Base-by-base conservation (phyloP, 2,329 filamentous ascomycete genomes). In the Chrysoporthe cubensis region DNA sequence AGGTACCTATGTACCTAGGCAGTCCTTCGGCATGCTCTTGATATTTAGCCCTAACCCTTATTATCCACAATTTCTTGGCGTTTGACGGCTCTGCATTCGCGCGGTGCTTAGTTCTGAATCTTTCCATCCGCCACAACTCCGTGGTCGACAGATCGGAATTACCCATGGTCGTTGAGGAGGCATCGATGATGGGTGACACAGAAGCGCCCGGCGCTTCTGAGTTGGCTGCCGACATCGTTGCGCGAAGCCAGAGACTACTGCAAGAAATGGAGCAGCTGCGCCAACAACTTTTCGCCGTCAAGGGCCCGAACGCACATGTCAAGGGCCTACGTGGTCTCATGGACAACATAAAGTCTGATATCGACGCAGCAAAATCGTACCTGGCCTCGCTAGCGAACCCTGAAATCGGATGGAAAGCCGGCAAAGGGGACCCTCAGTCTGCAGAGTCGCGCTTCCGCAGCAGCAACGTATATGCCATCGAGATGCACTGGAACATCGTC, bases 381-480 rank as follows among this genome's bases (percentile, higher is more conserved):
- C 42, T 69, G 13, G 40, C 43, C n/a, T 14, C 34, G n/a, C 42
- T 46, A 16, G 18, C 52, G 11, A 42, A 61, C 44, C 14, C 16
- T 34, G 11, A 7, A 2, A 26, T 16, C 18, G 21, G 21, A 21
- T 59, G 52, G 52, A 58, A 48, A 58, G 26, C 43, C 11, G 52
- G 44, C 11, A 43, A 59, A 9, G 44, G 11, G 13, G 32, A 4
- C 16, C 59, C 64, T 8, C 64, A 48, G 9, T 60, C 66, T 26
- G 62, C 65, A 18, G 68, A 37, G 37, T 58, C 67, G 11, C 68
- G 68, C 7, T 66, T 69, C 16, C 68, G 65, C 44, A 67, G 61
- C 46, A 65, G 57, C 56, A 70, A 70, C 42, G 32, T 70, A 8
- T 44, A 64, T 34, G 69, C 69, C 48, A 50, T 69, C 21, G 64